Evolutionary conservation across 164 flowering plant species (phyloP).

Genomic region (Vitis riparia): DNA sequence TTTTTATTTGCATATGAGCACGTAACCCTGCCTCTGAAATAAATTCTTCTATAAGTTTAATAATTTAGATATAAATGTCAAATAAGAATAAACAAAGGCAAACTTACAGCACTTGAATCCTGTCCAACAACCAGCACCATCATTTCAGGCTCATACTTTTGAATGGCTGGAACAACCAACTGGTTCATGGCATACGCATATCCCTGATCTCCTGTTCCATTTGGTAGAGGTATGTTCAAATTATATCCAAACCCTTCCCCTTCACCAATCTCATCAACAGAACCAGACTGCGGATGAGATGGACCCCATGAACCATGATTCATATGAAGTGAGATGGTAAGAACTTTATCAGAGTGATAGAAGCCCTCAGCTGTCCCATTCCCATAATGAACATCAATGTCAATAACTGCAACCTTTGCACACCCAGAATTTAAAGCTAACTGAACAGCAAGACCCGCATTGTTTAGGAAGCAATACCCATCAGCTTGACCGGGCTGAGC

Average conservation of each 20-base stretch:
- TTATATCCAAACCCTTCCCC: slow-evolving; percentile 81
- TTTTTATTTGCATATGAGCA: too few species aligned
- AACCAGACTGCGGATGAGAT: slow-evolving; percentile 86
- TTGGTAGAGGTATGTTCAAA: slow-evolving; percentile 82
- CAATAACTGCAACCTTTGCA: slow-evolving; percentile 68
- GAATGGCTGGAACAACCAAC: slow-evolving; percentile 79
- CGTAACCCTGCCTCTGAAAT: too few species aligned
- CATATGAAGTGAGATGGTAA: slow-evolving; percentile 93
- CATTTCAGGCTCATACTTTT: slow-evolving; percentile 63
- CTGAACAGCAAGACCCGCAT: slow-evolving; percentile 86
- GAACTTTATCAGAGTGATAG: slow-evolving; percentile 63
- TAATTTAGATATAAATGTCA: background rate
- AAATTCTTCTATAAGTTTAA: too few species aligned
- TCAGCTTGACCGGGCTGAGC: slow-evolving; percentile 95
- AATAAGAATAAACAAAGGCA: background rate
- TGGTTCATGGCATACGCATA: slow-evolving; percentile 65
- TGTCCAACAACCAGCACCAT: slow-evolving; percentile 81
- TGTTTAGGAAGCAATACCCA: slow-evolving; percentile 94
- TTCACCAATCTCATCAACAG: slow-evolving; percentile 82
- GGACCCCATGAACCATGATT: slow-evolving; percentile 98
- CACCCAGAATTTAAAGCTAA: slow-evolving; percentile 69
- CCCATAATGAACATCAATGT: slow-evolving; percentile 95
- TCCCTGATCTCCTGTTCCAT: slow-evolving; percentile 86
- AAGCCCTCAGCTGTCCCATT: slow-evolving; percentile 97
- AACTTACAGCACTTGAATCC: slow-evolving; percentile 95